Evolutionary conservation across 1,284 basidiomycete genomes (phyloP).

Genomic region (Sporisorium graminicola): DNA sequence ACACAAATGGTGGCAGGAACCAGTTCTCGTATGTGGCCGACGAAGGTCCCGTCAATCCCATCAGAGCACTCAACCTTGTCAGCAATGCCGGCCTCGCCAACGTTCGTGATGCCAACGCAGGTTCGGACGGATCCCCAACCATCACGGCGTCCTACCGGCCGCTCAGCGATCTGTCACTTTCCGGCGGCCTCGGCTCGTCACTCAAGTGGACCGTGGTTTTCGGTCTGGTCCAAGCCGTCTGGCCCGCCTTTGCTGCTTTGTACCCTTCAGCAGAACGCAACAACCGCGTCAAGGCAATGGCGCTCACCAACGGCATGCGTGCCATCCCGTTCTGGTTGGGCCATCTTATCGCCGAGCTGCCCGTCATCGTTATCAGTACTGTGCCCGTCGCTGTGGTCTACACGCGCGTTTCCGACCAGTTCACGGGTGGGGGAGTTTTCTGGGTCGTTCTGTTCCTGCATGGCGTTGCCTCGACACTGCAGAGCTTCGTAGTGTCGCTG

Average conservation of each 20-base stretch:
- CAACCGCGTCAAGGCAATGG: conserved; percentile 81
- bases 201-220: conserved; percentile 47
- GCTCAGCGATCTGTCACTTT: conserved; percentile 30
- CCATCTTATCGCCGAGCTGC: conserved; percentile 80
- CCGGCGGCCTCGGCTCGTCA: conserved; percentile 31
- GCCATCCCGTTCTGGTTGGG: conserved; percentile 83
- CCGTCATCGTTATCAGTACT: conserved; percentile 74
- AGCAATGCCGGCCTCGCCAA: conserved; percentile 39
- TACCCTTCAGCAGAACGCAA: conserved; percentile 79
- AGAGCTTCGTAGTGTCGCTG: conserved; percentile 41
- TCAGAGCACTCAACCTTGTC: conserved; percentile 36
- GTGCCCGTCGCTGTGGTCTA: conserved; percentile 78
- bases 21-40: conserved; percentile 39
- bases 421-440: conserved; percentile 76
- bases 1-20: neutral
- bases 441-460: conserved; percentile 81
- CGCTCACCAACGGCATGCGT: conserved; percentile 81
- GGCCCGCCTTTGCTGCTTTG: conserved; percentile 82
- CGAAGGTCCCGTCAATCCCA: conserved; percentile 15
- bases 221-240: conserved; percentile 75
- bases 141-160: conserved; percentile 30
- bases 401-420: conserved; percentile 75
- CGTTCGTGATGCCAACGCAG: conserved; percentile 8
- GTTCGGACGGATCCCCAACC: conserved; percentile 21
- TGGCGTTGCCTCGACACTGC: conserved; percentile 73